Evolutionary conservation across 352 stramenopile genomes (phyloP).

Genomic region (Globisporangium mamillatum): DNA sequence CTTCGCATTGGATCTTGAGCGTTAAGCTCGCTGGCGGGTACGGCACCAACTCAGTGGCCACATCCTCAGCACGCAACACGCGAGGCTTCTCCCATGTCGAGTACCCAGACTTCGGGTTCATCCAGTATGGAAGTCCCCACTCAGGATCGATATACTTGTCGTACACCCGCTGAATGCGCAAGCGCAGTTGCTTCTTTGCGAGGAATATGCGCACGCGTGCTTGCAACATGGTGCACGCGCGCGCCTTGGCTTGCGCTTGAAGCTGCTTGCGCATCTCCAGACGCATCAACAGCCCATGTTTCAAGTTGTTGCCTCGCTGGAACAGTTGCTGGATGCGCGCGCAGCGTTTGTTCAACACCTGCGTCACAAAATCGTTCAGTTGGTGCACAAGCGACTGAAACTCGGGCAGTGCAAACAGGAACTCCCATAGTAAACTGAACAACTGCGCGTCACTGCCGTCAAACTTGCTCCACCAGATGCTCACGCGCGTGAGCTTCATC

Average conservation of each 20-base stretch:
- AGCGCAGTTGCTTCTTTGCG: conserved; percentile 27
- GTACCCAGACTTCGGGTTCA: conserved; percentile 59
- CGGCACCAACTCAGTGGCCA: conserved; percentile 42
- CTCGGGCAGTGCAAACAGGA: conserved; percentile 31
- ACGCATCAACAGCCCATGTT: conserved; percentile 28
- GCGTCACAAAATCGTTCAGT: conserved; percentile 17
- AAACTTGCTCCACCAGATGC: conserved; percentile 46
- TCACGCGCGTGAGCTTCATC: conserved; percentile 26
- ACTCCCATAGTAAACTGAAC: conserved; percentile 44
- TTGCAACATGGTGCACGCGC: conserved; percentile 37
- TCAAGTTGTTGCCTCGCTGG: conserved; percentile 17
- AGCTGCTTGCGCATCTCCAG: conserved; percentile 16
- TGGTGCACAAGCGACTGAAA: conserved; percentile 22
- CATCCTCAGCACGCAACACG: conserved; percentile 50
- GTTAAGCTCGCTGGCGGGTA: conserved; percentile 35
- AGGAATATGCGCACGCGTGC: conserved; percentile 28
- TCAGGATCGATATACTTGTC: conserved; percentile 72
- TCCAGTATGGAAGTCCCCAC: conserved; percentile 65
- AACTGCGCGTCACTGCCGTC: conserved; percentile 38
- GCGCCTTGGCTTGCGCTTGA: conserved; percentile 14
- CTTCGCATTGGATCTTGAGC: conserved; percentile 45
- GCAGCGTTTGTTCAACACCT: conserved; percentile 26
- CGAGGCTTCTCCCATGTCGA: conserved; percentile 70
- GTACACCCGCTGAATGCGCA: conserved; percentile 43
- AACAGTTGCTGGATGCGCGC: conserved; percentile 37